Evolutionary conservation across 164 flowering plant genomes (phyloP), one percentile per base, ranked within the genome.

Genomic region (Berberis vulgaris): DNA sequence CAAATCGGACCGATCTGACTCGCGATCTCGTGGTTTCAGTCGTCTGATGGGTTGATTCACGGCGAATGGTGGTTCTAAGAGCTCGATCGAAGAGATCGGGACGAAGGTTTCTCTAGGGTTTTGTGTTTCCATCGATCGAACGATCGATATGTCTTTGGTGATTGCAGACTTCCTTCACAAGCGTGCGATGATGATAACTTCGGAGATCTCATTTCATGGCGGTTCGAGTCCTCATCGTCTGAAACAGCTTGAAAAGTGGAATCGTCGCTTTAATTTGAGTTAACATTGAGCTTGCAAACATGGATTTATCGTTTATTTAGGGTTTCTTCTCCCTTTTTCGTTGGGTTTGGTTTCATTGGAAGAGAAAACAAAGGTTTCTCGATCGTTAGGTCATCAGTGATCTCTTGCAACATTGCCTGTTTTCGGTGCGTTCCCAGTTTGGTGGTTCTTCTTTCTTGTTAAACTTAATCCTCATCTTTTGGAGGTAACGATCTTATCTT

Each of bases 201-300:
- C 26, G 26, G 26, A 26, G 26, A 26, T 26, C 0, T 79, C 73
- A 49, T 83, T 79, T 54, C 75, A 81, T 64, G 77, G 72, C 41
- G 78, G 84, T 46, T 86, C 80, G n/a, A 81, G 76, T 64, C 81
- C 83, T 59, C 86, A 86, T 81, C 98, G 93, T 79, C 78, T 85
- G 72, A 88, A 92, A 82, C 82, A 69, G 61, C 84, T 92, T 38
- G 80, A 87, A 52, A 92, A 89, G 70, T 68, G 89, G 71, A 88
- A 85, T 86, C 80, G 93, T 78, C 91, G 93, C 81, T 86, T 90
- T 85, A 89, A 85, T 86, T 82, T 85, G 75, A 92, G 97, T 79
- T 88, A 74, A 92, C 84, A 26, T 26, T 26, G 26, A 26, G 26
- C 26, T 26, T 26, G 26, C 26, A 26, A 26, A 26, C 26, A 41